Percentiles rank a stretch among this genome's conserved stretches.
These are phyloP conservation scores for Rhodosporidiobolus sp. DNA, from an alignment of 768 basidiomycete species.

Conservation along the genomic window DNA sequence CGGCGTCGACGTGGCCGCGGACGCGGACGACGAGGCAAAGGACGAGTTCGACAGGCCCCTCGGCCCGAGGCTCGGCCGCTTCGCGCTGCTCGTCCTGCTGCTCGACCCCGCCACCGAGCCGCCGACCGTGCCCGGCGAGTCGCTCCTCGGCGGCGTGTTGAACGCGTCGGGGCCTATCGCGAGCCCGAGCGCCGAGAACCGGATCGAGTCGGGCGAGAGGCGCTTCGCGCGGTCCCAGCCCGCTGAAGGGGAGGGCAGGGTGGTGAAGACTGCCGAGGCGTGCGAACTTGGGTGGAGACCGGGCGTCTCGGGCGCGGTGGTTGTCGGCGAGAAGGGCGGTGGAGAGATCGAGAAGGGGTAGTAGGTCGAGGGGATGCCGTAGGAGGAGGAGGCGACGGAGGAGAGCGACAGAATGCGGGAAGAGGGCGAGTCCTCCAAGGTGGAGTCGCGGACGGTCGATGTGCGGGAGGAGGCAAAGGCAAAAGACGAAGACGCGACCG, in stretches of 20 bases:
- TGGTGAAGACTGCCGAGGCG: background rate
- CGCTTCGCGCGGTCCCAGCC: background rate
- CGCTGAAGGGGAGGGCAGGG: background rate
- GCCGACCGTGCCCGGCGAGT: background rate
- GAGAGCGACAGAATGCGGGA: too few relatives aligned
- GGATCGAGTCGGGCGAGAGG: conserved; percentile 13
- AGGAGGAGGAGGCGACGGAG: background rate
- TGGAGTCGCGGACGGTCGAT: background rate
- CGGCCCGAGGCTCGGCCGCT: background rate
- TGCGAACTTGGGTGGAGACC: background rate
- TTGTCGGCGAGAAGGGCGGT: background rate
- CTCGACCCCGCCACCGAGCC: background rate
- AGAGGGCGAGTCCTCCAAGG: too few relatives aligned
- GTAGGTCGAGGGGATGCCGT: conserved; percentile 3
- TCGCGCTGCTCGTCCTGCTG: background rate
- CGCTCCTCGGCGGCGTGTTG: too few relatives aligned
- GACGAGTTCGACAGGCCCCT: background rate
- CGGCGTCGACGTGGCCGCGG: background rate
- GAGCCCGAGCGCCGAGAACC: conserved; percentile 7
- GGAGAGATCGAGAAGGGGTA: background rate
- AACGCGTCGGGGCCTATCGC: background rate
- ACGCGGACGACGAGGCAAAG: background rate
- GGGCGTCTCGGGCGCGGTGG: background rate
- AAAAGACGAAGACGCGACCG: background rate
- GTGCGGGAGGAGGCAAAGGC: background rate